Percentiles rank a stretch among this genome's conserved stretches.
phyloP scores from a whole-genome alignment of 352 stramenopile species.

The Globisporangium middletonii region DNA sequence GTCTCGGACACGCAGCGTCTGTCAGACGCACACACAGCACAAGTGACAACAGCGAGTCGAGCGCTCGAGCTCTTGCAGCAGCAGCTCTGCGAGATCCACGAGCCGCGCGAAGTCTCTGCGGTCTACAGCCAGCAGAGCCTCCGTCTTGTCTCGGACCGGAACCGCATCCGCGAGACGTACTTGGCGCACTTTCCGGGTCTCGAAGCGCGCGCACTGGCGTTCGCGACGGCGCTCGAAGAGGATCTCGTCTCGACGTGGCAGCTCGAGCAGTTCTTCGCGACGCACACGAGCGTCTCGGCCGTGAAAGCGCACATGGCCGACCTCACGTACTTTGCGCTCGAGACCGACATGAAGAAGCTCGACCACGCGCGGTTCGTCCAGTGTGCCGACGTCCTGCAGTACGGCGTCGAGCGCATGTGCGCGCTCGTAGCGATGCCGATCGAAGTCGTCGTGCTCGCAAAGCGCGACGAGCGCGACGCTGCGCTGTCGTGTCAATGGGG shows the following conservation, averaged over 20 bases:
- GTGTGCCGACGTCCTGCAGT: conserved; percentile 53
- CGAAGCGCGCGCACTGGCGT: conserved; percentile 50
- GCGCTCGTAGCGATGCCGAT: conserved; percentile 47
- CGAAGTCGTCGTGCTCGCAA: conserved; percentile 25
- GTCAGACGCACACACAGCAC: conserved; percentile 9
- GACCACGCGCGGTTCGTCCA: conserved; percentile 35
- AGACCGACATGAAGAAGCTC: conserved; percentile 44
- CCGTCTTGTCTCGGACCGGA: conserved; percentile 28
- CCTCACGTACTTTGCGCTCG: conserved; percentile 44
- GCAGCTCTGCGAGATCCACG: conserved; percentile 19
- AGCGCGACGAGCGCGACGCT: neutral
- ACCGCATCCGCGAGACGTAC: conserved; percentile 50
- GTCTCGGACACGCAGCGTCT: conserved; percentile 15
- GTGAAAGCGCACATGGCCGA: conserved; percentile 51
- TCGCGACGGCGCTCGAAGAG: conserved; percentile 39
- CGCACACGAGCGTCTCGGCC: conserved; percentile 41
- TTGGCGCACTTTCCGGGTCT: conserved; percentile 58
- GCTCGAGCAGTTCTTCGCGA: conserved; percentile 56
- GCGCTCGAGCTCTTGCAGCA: conserved; percentile 18
- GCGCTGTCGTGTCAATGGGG: neutral
- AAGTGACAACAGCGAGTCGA: conserved; percentile 8
- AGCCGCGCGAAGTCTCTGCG: conserved; percentile 49
- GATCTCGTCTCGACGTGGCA: conserved; percentile 51
- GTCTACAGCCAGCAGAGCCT: conserved; percentile 42
- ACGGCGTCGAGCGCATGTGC: conserved; percentile 48